These are phyloP conservation scores for Leucosporidium creatinivorum DNA, from an alignment of 768 basidiomycete species.

Conservation along the genomic window DNA sequence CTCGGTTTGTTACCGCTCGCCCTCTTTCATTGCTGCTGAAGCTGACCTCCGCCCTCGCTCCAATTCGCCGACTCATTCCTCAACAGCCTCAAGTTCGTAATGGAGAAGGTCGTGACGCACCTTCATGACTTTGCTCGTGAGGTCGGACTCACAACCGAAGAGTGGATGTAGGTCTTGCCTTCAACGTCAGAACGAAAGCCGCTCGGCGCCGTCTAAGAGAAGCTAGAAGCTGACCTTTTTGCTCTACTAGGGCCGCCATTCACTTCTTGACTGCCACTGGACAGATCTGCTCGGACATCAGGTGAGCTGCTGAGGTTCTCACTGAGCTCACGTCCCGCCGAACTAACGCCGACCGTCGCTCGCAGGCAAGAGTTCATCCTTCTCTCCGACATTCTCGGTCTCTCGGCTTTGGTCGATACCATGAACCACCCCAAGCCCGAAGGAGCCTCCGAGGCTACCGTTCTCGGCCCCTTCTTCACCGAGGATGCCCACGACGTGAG, in stretches of 20 bases:
- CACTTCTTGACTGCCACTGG: conserved; percentile 69
- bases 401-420: conserved; percentile 66
- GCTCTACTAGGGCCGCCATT: conserved; percentile 50
- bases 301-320: not conserved
- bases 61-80: not conserved
- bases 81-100: conserved; percentile 50
- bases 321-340: not conserved
- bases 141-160: conserved; percentile 60
- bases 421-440: conserved; percentile 40
- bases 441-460: conserved; percentile 31
- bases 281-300: conserved; percentile 57
- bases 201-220: not conserved
- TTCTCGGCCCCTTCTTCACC: conserved; percentile 33
- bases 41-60: too few relatives aligned
- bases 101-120: conserved; percentile 53
- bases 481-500: conserved; percentile 31
- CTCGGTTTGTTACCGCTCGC: conserved; percentile 3
- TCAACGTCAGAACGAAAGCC: not conserved
- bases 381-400: conserved; percentile 71
- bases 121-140: conserved; percentile 52
- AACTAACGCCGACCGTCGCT: not conserved
- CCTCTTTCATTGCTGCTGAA: too few relatives aligned
- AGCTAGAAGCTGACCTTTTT: not conserved
- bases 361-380: conserved; percentile 61
- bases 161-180: conserved; percentile 53